Evolutionary conservation across 176 grass and related monocot species (phyloP).

Genomic region (Oryza officinalis): DNA sequence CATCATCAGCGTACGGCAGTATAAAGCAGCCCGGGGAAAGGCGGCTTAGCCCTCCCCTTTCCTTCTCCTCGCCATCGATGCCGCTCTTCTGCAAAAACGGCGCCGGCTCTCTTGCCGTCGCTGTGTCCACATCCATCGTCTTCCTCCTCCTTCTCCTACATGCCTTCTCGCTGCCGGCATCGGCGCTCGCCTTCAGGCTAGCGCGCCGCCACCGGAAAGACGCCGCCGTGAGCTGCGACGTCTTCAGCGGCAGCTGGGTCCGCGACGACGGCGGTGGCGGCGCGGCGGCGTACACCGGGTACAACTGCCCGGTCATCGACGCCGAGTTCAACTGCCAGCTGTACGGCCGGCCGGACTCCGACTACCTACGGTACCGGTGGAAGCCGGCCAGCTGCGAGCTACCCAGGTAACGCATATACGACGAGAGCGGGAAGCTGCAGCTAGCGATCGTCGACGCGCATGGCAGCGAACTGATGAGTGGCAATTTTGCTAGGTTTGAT

Average conservation of each 20-base stretch:
- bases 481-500: conserved; percentile 51
- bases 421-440: too few species aligned
- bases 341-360: conserved; percentile 80
- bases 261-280: conserved; percentile 25
- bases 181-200: conserved; percentile 29
- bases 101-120: neutral
- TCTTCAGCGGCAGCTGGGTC: conserved; percentile 83
- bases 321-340: conserved; percentile 92
- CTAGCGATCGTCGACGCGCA: too few species aligned
- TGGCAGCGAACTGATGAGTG: neutral
- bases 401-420: conserved; percentile 39
- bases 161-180: conserved; percentile 20
- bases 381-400: conserved; percentile 72
- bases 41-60: neutral
- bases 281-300: conserved; percentile 55
- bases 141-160: conserved; percentile 26
- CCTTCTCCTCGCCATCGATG: conserved; percentile 11
- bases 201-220: conserved; percentile 37
- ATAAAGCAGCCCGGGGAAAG: conserved; percentile 24
- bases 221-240: conserved; percentile 50
- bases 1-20: neutral
- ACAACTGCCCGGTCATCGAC: conserved; percentile 72
- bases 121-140: neutral
- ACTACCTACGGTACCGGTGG: conserved; percentile 79
- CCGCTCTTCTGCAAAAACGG: conserved; percentile 23